Evolutionary conservation across 148 eudicot species (phyloP).

Genomic region (Diospyros lotus): DNA sequence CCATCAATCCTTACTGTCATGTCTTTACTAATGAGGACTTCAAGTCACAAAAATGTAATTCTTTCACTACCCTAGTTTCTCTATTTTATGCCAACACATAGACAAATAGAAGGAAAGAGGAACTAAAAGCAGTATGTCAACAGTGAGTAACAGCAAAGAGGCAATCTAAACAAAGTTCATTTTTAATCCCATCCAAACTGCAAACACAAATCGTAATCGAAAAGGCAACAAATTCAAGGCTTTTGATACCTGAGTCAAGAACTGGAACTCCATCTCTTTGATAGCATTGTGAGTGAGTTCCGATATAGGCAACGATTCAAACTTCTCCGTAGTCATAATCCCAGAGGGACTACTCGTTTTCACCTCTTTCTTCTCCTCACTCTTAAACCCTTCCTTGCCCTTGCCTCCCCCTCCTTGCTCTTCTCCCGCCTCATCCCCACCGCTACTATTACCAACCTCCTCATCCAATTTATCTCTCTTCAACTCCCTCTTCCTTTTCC

Average conservation of each 20-base stretch:
- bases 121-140: too few relatives aligned
- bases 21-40: too few relatives aligned
- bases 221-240: background rate
- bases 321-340: constrained; percentile 66
- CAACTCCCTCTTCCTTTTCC: too few relatives aligned
- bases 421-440: constrained; percentile 4
- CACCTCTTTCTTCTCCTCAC: constrained; percentile 22
- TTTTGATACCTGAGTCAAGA: constrained; percentile 69
- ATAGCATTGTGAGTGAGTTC: constrained; percentile 53
- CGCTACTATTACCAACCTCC: background rate
- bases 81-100: too few relatives aligned
- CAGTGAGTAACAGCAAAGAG: too few relatives aligned
- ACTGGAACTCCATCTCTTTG: constrained; percentile 46
- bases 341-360: constrained; percentile 42
- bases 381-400: background rate
- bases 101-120: too few relatives aligned
- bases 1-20: too few relatives aligned
- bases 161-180: too few relatives aligned
- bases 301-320: constrained; percentile 45
- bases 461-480: too few relatives aligned
- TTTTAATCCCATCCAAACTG: too few relatives aligned
- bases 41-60: too few relatives aligned
- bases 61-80: too few relatives aligned
- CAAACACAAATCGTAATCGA: background rate
- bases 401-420: constrained; percentile 15